Percentiles rank a stretch among this genome's conserved stretches.
Evolutionary conservation across 2,329 filamentous ascomycete species (phyloP).

Genomic region (Botrytis aclada): DNA sequence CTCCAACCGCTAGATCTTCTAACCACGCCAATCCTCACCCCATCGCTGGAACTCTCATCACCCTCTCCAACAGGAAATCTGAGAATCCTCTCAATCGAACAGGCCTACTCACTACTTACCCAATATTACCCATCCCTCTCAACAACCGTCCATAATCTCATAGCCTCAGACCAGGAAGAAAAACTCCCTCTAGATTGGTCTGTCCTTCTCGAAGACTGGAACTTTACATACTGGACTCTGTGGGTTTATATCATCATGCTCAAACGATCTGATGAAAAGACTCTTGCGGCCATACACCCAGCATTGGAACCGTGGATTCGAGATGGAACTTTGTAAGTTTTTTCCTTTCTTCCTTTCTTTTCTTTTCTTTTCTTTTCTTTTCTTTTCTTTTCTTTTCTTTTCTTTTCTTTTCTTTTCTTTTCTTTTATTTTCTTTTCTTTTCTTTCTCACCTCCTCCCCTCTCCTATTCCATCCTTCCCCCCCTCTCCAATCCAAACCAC

Average conservation of each 20-base stretch:
- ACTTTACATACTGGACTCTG: slow-evolving; percentile 30
- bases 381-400: too few species aligned
- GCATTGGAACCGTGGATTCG: not conserved
- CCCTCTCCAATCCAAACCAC: not conserved
- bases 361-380: too few species aligned
- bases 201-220: slow-evolving; percentile 30
- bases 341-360: too few species aligned
- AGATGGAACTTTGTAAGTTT: not conserved
- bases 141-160: slow-evolving; percentile 20
- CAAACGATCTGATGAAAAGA: slow-evolving; percentile 6
- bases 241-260: slow-evolving; percentile 29
- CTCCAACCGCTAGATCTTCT: slow-evolving; percentile 12
- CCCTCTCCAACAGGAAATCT: not conserved
- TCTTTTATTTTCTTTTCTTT: too few species aligned
- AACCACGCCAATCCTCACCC: not conserved
- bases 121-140: slow-evolving; percentile 21
- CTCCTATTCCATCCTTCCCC: not conserved
- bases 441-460: not conserved
- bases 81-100: slow-evolving; percentile 35
- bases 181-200: slow-evolving; percentile 31
- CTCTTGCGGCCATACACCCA: not conserved
- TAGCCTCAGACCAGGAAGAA: slow-evolving; percentile 33
- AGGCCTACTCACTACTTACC: slow-evolving; percentile 28
- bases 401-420: too few species aligned
- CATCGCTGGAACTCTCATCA: not conserved